Conservation (phyloP, 2,329 filamentous ascomycete species). For the Aspergillus pseudotamarii region DNA sequence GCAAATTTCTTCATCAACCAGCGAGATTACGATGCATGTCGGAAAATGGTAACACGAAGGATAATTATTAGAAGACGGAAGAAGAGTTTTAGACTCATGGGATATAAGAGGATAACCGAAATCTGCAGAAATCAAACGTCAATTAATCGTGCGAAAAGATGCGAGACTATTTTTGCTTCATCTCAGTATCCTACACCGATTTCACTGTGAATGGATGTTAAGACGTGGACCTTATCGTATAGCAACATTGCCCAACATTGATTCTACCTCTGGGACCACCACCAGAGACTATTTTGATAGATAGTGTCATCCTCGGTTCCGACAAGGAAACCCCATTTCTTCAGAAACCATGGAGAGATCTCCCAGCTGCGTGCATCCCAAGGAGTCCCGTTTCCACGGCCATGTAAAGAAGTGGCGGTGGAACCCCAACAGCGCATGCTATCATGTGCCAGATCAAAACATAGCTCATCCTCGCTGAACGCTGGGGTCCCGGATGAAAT, state of each 20-base stretch:
- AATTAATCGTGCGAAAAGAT: neutral
- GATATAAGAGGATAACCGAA: neutral
- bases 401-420: neutral
- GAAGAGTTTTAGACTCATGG: neutral
- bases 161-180: neutral
- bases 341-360: neutral
- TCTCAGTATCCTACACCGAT: neutral
- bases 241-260: neutral
- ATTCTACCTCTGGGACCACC: neutral
- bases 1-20: neutral
- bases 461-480: neutral
- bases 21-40: neutral
- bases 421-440: neutral
- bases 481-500: neutral
- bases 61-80: neutral
- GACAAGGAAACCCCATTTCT: neutral
- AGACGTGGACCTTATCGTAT: neutral
- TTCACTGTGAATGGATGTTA: accelerated
- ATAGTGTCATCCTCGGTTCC: neutral
- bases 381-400: neutral
- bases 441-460: neutral
- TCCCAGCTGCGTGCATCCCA: neutral
- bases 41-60: neutral
- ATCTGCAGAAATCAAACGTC: neutral
- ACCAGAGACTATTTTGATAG: neutral